Evolutionary conservation across 2,329 filamentous ascomycete genomes (phyloP).

Genomic region (Pestalotiopsis sp.): DNA sequence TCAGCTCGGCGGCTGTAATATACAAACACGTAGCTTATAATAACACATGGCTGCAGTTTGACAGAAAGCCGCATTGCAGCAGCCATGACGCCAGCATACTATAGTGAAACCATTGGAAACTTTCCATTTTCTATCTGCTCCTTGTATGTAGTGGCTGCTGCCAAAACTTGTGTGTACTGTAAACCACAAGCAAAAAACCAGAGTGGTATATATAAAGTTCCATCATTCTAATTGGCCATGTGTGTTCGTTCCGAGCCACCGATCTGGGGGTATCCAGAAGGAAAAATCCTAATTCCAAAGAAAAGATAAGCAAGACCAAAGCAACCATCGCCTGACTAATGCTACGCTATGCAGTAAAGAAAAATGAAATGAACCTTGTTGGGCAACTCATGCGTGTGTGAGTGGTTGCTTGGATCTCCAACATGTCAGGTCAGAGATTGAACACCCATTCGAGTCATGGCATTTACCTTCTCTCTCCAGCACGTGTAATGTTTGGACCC

Average conservation of each 20-base stretch:
- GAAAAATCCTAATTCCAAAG: background rate
- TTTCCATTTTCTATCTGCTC: background rate
- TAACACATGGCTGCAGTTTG: background rate
- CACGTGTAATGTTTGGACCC: constrained; percentile 55
- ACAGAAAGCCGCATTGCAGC: background rate
- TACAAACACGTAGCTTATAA: background rate
- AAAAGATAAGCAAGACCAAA: background rate
- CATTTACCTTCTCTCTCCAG: background rate
- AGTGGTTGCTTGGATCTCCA: background rate
- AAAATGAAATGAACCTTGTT: background rate
- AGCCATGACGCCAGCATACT: background rate
- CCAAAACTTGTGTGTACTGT: background rate
- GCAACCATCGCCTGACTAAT: constrained; percentile 4
- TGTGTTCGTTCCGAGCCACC: background rate
- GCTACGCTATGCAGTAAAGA: constrained; percentile 11
- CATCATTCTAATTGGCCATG: background rate
- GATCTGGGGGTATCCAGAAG: background rate
- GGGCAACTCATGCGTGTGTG: background rate
- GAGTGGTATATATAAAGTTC: background rate
- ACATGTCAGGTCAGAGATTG: background rate
- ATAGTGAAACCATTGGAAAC: background rate
- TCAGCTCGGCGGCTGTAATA: background rate
- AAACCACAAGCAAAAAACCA: background rate
- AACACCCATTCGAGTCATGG: background rate
- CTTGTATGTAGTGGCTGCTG: background rate